phyloP scores from a whole-genome alignment of 768 basidiomycete species.

The Leccinum longicurvipes region DNA sequence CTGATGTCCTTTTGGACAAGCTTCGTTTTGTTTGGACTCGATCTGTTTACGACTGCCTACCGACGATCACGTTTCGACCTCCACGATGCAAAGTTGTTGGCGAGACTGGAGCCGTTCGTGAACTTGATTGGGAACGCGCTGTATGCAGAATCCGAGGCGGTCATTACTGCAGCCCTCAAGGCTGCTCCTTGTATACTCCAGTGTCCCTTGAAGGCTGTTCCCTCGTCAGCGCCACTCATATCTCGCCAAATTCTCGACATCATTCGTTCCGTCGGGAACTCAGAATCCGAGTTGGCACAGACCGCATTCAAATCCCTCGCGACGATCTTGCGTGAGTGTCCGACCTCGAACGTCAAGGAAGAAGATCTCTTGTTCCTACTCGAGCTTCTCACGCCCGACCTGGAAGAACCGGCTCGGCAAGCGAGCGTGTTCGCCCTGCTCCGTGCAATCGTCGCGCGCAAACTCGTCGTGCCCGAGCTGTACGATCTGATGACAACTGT shows the following conservation, averaged over 20 bases:
- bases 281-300: constrained; percentile 88
- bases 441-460: constrained; percentile 85
- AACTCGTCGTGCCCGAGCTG: constrained; percentile 92
- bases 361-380: constrained; percentile 85
- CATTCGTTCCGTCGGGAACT: constrained; percentile 76
- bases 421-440: constrained; percentile 83
- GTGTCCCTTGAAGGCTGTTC: constrained; percentile 75
- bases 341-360: constrained; percentile 78
- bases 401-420: constrained; percentile 88
- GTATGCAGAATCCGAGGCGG: constrained; percentile 75
- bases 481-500: constrained; percentile 97
- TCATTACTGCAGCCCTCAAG: constrained; percentile 73
- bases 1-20: constrained; percentile 34
- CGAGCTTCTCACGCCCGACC: constrained; percentile 80
- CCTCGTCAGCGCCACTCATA: constrained; percentile 76
- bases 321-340: constrained; percentile 84
- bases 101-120: constrained; percentile 86
- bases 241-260: constrained; percentile 81
- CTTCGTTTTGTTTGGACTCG: constrained; percentile 89
- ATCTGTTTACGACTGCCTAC: constrained; percentile 84
- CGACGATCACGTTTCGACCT: constrained; percentile 86
- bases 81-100: constrained; percentile 63
- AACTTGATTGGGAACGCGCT: constrained; percentile 86
- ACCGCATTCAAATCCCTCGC: constrained; percentile 85
- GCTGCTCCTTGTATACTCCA: constrained; percentile 77